A percentile compares a stretch with the other conserved stretches of the same genome.
Conservation (phyloP, 345 rosid genomes). For the Acer saccharum region DNA sequence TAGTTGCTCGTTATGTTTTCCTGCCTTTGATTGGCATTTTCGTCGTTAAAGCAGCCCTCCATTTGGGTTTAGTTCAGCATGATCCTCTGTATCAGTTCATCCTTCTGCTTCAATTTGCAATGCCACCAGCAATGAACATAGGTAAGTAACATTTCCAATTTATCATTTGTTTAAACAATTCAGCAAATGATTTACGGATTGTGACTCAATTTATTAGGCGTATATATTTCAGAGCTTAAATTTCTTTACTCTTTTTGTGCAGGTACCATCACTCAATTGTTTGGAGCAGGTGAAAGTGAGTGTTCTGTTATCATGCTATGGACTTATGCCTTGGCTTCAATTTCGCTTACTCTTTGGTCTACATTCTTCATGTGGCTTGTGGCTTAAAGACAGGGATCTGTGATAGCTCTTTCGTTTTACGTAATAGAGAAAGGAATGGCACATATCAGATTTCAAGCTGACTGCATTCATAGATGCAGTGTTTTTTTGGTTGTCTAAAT, state of each 20-base stretch:
- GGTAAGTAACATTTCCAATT: slow-evolving; percentile 23
- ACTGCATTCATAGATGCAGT: neutral
- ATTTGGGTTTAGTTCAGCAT: slow-evolving; percentile 45
- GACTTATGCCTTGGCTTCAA: slow-evolving; percentile 62
- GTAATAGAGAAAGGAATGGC: neutral
- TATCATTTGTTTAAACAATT: neutral
- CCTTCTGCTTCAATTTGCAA: slow-evolving; percentile 51
- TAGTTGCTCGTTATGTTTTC: slow-evolving; percentile 49
- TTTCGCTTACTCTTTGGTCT: slow-evolving; percentile 70
- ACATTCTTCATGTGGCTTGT: slow-evolving; percentile 72
- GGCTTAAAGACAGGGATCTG: slow-evolving; percentile 18
- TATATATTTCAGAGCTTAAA: neutral
- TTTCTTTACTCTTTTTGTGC: neutral
- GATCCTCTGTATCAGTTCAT: slow-evolving; percentile 64
- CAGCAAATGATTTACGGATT: no score
- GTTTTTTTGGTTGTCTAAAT: no score
- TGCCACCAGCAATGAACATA: slow-evolving; percentile 68
- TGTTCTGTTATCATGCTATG: slow-evolving; percentile 72
- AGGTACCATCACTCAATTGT: slow-evolving; percentile 71
- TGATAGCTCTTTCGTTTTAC: neutral
- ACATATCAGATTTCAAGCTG: neutral
- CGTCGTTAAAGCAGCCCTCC: slow-evolving; percentile 45
- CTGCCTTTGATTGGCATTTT: slow-evolving; percentile 61
- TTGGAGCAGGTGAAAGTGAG: slow-evolving; percentile 65
- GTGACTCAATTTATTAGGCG: neutral